A percentile compares a stretch with the other conserved stretches of the same genome.
These are phyloP conservation scores for Cryptosporidium canis DNA, from an alignment of 169 alveolate genomes.

Conservation along the genomic window DNA sequence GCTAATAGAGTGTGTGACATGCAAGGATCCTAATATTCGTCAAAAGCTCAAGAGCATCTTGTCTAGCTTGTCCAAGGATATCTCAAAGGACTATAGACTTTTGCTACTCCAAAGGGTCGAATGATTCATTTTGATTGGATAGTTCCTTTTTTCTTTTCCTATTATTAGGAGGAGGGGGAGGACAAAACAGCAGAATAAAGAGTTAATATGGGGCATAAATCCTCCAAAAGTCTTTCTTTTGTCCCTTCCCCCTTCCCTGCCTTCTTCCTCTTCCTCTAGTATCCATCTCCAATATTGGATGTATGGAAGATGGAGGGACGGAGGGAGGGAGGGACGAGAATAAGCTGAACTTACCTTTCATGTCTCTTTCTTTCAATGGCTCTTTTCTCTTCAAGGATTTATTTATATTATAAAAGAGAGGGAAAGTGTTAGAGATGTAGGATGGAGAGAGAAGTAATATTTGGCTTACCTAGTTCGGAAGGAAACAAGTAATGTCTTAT, in stretches of 20 bases:
- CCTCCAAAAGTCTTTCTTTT: not conserved
- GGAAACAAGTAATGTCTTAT: slow-evolving; percentile 47
- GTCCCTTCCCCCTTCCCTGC: no score
- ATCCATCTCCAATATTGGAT: not conserved
- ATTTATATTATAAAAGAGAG: no score
- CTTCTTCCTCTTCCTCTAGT: no score
- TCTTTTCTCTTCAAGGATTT: slow-evolving; percentile 31
- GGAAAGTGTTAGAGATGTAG: not conserved
- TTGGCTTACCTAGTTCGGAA: slow-evolving; percentile 46
- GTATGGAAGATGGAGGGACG: not conserved
- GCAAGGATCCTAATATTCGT: slow-evolving; percentile 56
- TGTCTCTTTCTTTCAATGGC: slow-evolving; percentile 15
- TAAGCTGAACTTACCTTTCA: slow-evolving; percentile 41
- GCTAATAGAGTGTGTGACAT: slow-evolving; percentile 38
- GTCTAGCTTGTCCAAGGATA: not conserved
- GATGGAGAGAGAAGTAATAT: no score
- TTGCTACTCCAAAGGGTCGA: not conserved
- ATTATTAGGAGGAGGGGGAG: not conserved
- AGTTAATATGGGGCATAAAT: not conserved
- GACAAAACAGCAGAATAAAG: no score
- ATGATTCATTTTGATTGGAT: no score
- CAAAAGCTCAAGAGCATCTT: slow-evolving; percentile 15
- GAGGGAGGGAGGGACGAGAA: not conserved
- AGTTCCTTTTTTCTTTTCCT: no score
- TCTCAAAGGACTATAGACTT: not conserved